Evolutionary conservation across 371 early-diverging fungal genomes (phyloP).

Genomic region (Mortierella sp.): DNA sequence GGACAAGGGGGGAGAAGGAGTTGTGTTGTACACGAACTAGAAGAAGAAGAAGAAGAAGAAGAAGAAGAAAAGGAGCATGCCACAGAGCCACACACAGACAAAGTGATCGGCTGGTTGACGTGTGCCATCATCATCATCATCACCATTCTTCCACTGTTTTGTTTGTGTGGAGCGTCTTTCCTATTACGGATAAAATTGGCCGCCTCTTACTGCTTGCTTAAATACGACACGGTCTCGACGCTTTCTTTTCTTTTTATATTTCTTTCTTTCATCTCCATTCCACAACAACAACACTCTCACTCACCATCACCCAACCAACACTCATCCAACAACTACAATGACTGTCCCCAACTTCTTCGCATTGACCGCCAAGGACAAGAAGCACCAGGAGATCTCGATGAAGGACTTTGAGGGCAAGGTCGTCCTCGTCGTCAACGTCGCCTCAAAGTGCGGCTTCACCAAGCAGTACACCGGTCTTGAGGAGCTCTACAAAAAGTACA

Average conservation of each 20-base stretch:
- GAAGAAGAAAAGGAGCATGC: no score
- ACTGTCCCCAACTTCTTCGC: constrained; percentile 64
- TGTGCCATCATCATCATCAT: neutral
- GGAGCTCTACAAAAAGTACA: constrained; percentile 85
- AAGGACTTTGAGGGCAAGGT: constrained; percentile 77
- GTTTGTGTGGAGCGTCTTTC: neutral
- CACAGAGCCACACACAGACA: neutral
- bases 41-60: no score
- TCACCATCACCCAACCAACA: neutral
- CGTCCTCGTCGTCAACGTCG: constrained; percentile 95
- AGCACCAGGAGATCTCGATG: constrained; percentile 66
- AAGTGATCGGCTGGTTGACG: neutral
- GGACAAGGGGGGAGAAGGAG: no score
- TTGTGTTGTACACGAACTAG: no score
- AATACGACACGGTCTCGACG: neutral
- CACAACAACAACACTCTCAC: neutral
- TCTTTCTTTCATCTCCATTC: neutral
- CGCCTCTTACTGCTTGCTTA: neutral
- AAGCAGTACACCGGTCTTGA: constrained; percentile 90
- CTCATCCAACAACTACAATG: constrained; percentile 7
- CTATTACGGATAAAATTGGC: neutral
- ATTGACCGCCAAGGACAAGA: constrained; percentile 65
- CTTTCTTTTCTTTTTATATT: neutral
- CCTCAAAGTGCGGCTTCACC: constrained; percentile 96
- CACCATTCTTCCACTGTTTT: neutral